Evolutionary conservation across 805 yeast species (phyloP).

Genomic region (Dipodascus albidus): DNA sequence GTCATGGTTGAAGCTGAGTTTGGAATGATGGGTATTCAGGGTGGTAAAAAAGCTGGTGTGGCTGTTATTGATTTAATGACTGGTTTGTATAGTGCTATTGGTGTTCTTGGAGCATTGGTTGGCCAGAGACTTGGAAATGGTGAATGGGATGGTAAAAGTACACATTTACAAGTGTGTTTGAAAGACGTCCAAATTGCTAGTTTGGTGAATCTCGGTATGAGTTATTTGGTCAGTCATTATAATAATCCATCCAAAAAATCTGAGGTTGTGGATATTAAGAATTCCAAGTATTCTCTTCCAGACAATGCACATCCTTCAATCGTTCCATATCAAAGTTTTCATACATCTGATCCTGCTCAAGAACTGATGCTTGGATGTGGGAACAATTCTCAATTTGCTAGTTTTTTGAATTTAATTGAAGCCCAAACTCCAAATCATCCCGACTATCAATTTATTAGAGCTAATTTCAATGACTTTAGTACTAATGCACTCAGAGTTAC

Average conservation of each 20-base stretch:
- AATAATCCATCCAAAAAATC: slow-evolving; percentile 19
- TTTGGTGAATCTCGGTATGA: slow-evolving; percentile 30
- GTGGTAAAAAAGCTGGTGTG: slow-evolving; percentile 32
- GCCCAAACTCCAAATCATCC: neutral
- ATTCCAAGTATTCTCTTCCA: neutral
- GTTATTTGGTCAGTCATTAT: slow-evolving; percentile 27
- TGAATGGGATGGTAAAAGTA: slow-evolving; percentile 25
- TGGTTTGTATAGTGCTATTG: slow-evolving; percentile 29
- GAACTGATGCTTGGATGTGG: slow-evolving; percentile 32
- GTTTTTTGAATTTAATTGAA: neutral
- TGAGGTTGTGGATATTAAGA: neutral
- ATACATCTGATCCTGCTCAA: slow-evolving; percentile 25
- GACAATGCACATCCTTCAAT: slow-evolving; percentile 29
- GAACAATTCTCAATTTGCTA: slow-evolving; percentile 20
- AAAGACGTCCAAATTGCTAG: slow-evolving; percentile 32
- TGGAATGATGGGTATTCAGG: slow-evolving; percentile 35
- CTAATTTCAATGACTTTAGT: slow-evolving; percentile 22
- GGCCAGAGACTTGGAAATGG: slow-evolving; percentile 16
- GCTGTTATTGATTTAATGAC: slow-evolving; percentile 34
- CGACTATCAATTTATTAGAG: slow-evolving; percentile 17
- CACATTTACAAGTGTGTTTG: slow-evolving; percentile 28
- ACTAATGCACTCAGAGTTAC: slow-evolving; percentile 29
- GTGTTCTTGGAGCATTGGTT: slow-evolving; percentile 29
- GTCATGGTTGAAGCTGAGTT: slow-evolving; percentile 36
- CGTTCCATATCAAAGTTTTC: slow-evolving; percentile 31